Evolutionary conservation across 441 rosid genomes (phyloP), one percentile per base, ranked within the genome.

Genomic region (Rhodomyrtus psidioides): DNA sequence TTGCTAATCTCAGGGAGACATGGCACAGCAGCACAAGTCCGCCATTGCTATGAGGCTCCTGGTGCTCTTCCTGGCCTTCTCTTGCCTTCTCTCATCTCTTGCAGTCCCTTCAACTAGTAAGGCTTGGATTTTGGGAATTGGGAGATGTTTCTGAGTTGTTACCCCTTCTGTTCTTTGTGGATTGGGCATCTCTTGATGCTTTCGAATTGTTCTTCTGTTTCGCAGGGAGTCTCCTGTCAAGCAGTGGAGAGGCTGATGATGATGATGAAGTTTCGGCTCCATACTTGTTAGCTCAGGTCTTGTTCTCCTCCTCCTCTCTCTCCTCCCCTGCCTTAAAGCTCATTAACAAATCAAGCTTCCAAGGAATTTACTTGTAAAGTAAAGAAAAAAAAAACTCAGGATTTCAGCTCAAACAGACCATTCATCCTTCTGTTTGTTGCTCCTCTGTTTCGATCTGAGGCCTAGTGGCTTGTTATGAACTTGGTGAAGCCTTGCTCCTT

Each of bases 71-170:
- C 92, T 94, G 87, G 90, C 55, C 28, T 82, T 92, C 87, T 93
- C 93, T 74, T 87, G 44, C 84, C 83, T 90, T 21, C 86, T 89
- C 53, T 87, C 91, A n/a, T 88, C 92, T 27, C 65, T 87, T 81
- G 93, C 93, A 15, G 91, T 91, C 84, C 91, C 94, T 53, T 15
- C 94, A 51, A 89, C 93, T 21, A 92, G 94, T 94, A 83, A 92
- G 91, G 4, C 34, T 51, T 58, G 24, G n/a, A 65, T 51, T 21
- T 65, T 65, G 79, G 79, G 46, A 39, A 34, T 19, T 21, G 26
- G 49, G 79, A 65, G 44, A 62, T 62, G 26, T 65, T 65, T 4
- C 46, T 34, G 79, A 65, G 53, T 51, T 44, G 75, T 62, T 34
- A 65, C n/a, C 23, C 12, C 82, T 74, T 27, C 2, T 84, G 16